Base-by-base conservation (phyloP, 75 land plant genomes). In the Adiantum capillusveneris region DNA sequence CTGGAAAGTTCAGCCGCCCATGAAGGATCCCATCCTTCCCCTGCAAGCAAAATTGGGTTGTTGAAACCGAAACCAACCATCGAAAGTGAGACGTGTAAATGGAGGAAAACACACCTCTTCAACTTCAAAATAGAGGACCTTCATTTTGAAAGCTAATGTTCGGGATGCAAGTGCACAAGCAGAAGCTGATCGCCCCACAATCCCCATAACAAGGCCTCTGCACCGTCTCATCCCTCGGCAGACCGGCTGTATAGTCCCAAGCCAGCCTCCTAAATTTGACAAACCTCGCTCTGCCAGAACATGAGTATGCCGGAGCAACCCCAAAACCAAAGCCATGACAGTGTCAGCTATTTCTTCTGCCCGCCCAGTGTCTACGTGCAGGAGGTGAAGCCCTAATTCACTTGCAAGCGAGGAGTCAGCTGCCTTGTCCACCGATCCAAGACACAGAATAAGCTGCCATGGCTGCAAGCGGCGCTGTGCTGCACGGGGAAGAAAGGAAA, bases 341-440 rank as follows among this genome's bases (percentile, higher is more conserved):
- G 97, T 80, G 28, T 95, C 99, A 0, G 97, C 97, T 6, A 95
- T 63, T 81, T 95, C 99, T 75, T 95, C 99, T 11, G 92, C 82
- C 6, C 93, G 71, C 22, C 78, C 67, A 24, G 72, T 78, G 26
- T 95, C 99, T 29, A 95, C 87, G 36, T 95, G 99, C 48, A 95
- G 71, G 6, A 95, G 86, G 39, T 80, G 71, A 41, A 95, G 77
- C 21, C 99, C 99, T 29, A 95, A 77, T 44, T 95, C 99, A 29
- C 76, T 69, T 25, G 97, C 99, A 26, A 86, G 72, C 9, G 92
- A 77, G 27, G 97, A 84, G 52, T 95, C 99, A 27, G 84, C 88
- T 42, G 81, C 66, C 44, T 81, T 81, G 71, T 95, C 99, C 30
- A 79, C 9, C 24, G 97, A 90, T 42, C 97, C 91, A 65, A 95